Percentiles rank a stretch among this genome's conserved stretches.
phyloP scores from a whole-genome alignment of 1,284 basidiomycete genomes.

The Moesziomyces parantarcticus region DNA sequence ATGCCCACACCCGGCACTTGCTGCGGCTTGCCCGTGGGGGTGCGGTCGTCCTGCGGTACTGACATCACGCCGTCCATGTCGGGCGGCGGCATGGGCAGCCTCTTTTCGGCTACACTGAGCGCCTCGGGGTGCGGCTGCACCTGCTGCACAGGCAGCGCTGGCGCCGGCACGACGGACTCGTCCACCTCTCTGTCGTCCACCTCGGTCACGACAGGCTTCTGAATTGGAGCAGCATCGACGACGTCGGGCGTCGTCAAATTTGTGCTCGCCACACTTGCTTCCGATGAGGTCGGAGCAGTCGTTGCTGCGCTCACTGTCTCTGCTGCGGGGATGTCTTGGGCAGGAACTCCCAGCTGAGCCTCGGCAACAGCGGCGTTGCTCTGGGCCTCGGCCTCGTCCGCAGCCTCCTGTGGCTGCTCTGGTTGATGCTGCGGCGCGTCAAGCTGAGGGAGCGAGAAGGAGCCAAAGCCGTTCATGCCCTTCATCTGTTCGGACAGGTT shows the following conservation, averaged over 20 bases:
- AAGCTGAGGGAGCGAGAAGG: constrained; percentile 24
- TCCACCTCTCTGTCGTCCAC: background rate
- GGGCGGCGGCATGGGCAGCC: constrained; percentile 53
- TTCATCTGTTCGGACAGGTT: constrained; percentile 28
- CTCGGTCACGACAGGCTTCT: constrained; percentile 6
- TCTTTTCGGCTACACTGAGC: constrained; percentile 27
- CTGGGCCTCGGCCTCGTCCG: background rate
- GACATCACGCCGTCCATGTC: constrained; percentile 33
- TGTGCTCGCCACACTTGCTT: constrained; percentile 52
- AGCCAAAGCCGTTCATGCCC: constrained; percentile 22
- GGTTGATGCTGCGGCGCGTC: constrained; percentile 10
- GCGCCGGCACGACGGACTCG: no score
- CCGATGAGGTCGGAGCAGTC: constrained; percentile 27
- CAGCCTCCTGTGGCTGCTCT: background rate
- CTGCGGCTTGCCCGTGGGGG: constrained; percentile 39
- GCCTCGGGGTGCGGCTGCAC: no score
- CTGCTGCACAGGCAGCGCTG: no score
- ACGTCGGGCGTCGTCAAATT: constrained; percentile 44
- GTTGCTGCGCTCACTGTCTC: constrained; percentile 7
- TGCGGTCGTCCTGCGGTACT: constrained; percentile 34
- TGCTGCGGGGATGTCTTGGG: background rate
- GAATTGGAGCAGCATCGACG: background rate
- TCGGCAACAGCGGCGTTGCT: background rate
- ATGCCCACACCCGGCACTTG: constrained; percentile 42
- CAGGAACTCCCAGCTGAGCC: background rate